Conservation (phyloP, 2,329 filamentous ascomycete genomes). For the Penicillium sp. region DNA sequence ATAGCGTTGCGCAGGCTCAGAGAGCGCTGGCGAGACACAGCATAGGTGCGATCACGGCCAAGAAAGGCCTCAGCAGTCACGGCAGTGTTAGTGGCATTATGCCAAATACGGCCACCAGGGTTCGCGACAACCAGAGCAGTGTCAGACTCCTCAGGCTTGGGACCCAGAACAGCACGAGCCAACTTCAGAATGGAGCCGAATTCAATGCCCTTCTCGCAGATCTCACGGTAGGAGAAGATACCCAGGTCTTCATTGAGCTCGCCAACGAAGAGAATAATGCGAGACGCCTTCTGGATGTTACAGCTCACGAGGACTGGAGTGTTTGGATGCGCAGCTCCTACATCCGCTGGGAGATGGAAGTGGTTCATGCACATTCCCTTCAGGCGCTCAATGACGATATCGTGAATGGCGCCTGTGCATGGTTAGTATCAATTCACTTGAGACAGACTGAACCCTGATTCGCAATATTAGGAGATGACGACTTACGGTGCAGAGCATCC, state of each 20-base stretch:
- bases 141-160: conserved; percentile 23
- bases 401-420: conserved; percentile 53
- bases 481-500: conserved; percentile 69
- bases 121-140: conserved; percentile 70
- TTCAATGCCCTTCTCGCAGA: conserved; percentile 65
- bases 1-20: conserved; percentile 63
- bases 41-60: conserved; percentile 62
- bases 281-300: conserved; percentile 58
- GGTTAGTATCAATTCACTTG: neutral
- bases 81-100: conserved; percentile 61
- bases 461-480: neutral
- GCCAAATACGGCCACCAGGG: conserved; percentile 75
- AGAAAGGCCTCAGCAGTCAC: conserved; percentile 62
- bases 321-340: conserved; percentile 39
- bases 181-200: conserved; percentile 71
- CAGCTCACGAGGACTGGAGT: conserved; percentile 68
- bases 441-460: neutral
- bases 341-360: conserved; percentile 61
- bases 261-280: conserved; percentile 74
- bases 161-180: conserved; percentile 49
- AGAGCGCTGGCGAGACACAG: conserved; percentile 52
- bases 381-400: conserved; percentile 65
- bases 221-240: conserved; percentile 68
- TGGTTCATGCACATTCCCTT: conserved; percentile 60
- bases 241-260: conserved; percentile 72